phyloP scores from a whole-genome alignment of 225 moss, liverwort and hornwort genomes.

The Physcomitrellopsis africana region DNA sequence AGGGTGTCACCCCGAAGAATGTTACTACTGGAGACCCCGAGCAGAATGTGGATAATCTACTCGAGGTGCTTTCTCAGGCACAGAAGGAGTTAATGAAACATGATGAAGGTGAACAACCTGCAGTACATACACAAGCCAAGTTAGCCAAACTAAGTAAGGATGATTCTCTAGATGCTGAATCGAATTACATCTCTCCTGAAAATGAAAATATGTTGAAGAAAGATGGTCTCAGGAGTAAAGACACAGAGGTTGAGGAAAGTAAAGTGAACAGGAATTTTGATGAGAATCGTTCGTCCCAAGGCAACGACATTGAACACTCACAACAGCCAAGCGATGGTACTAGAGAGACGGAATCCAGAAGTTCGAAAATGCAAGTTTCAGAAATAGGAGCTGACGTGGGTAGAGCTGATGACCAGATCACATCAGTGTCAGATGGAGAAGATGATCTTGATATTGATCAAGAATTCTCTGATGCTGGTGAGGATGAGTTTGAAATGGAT shows the following conservation, averaged over 20 bases:
- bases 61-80: conserved; percentile 54
- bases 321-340: conserved; percentile 9
- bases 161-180: conserved; percentile 29
- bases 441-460: conserved; percentile 32
- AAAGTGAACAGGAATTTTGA: conserved; percentile 42
- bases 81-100: conserved; percentile 54
- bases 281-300: conserved; percentile 11
- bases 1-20: conserved; percentile 32
- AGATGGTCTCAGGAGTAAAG: conserved; percentile 42
- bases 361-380: conserved; percentile 26
- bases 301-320: conserved; percentile 6
- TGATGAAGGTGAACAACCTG: conserved; percentile 46
- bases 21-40: conserved; percentile 44
- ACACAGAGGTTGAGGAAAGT: conserved; percentile 44
- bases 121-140: conserved; percentile 40
- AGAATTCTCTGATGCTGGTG: conserved; percentile 52
- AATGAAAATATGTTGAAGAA: conserved; percentile 37
- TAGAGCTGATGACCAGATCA: not conserved
- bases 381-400: conserved; percentile 30
- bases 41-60: conserved; percentile 56
- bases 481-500: conserved; percentile 44
- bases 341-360: conserved; percentile 23
- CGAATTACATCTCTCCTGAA: conserved; percentile 36
- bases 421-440: conserved; percentile 14
- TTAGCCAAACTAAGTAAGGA: conserved; percentile 46